A percentile compares a stretch with the other conserved stretches of the same genome.
phyloP scores from a whole-genome alignment of 768 basidiomycete species.

The Termitomyces sp. region DNA sequence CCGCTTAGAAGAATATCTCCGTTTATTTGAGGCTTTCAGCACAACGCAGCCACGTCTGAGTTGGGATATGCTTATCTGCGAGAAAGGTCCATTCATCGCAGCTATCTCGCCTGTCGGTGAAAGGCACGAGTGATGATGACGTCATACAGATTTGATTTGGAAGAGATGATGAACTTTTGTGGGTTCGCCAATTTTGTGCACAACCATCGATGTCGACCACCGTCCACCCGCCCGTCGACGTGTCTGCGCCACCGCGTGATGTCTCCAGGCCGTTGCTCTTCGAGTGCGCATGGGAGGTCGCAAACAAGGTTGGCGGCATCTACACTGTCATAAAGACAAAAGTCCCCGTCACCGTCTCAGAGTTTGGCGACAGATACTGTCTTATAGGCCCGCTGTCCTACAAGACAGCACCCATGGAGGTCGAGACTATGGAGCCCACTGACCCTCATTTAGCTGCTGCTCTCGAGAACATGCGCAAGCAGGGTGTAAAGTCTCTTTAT shows the following conservation, averaged over 20 bases:
- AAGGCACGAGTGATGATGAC: slow-evolving; percentile 9
- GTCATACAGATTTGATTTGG: slow-evolving; percentile 10
- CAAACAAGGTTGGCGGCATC: slow-evolving; percentile 98
- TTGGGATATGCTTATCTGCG: not conserved
- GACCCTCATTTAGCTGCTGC: slow-evolving; percentile 76
- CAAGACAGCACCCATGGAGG: slow-evolving; percentile 99
- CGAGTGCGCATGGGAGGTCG: slow-evolving; percentile 98
- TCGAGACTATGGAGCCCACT: slow-evolving; percentile 87
- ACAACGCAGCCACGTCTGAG: too few relatives aligned
- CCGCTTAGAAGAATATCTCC: not conserved
- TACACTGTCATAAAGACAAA: slow-evolving; percentile 99
- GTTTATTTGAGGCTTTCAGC: not conserved
- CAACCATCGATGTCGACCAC: slow-evolving; percentile 21
- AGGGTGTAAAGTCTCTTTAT: slow-evolving; percentile 93
- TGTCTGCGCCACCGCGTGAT: slow-evolving; percentile 49
- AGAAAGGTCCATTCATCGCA: not conserved
- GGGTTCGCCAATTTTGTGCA: slow-evolving; percentile 2
- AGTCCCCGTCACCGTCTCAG: slow-evolving; percentile 94
- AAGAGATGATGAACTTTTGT: not conserved
- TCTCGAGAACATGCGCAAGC: slow-evolving; percentile 78
- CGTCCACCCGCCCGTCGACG: slow-evolving; percentile 23
- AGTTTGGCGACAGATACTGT: slow-evolving; percentile 93
- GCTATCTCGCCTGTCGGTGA: too few relatives aligned
- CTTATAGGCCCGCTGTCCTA: slow-evolving; percentile 98
- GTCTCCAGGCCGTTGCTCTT: slow-evolving; percentile 81